Conservation (phyloP, 148 eudicot species). For the Fagopyrum homotropicum region DNA sequence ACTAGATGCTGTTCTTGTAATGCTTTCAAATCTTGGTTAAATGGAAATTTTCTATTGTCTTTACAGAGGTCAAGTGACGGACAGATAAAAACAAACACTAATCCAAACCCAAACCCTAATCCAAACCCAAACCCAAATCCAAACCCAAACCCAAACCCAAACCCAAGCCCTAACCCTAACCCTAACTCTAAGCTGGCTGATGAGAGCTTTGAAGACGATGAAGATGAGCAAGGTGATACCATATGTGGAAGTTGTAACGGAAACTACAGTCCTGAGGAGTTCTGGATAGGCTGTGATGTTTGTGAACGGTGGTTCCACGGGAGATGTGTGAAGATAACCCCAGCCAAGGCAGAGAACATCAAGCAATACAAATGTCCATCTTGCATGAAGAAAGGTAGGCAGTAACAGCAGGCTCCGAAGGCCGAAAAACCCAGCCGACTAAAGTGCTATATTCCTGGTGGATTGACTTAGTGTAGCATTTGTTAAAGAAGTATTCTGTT, state of each 20-base stretch:
- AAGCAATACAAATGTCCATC: slow-evolving; percentile 95
- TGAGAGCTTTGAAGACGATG: slow-evolving; percentile 63
- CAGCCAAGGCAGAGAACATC: slow-evolving; percentile 81
- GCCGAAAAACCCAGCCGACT: not conserved
- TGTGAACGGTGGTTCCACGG: slow-evolving; percentile 90
- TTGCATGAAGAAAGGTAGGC: slow-evolving; percentile 66
- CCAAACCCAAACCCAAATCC: too few relatives aligned
- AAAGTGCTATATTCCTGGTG: slow-evolving; percentile 4
- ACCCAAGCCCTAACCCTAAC: slow-evolving; percentile 21
- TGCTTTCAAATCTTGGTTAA: not conserved
- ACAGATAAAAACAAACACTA: slow-evolving; percentile 56
- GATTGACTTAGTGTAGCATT: slow-evolving; percentile 7
- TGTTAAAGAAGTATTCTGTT: not conserved
- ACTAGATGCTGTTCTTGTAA: not conserved
- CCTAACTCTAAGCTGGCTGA: slow-evolving; percentile 25
- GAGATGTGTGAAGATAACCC: slow-evolving; percentile 80
- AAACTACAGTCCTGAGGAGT: slow-evolving; percentile 78
- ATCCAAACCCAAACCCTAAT: not conserved
- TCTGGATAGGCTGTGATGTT: slow-evolving; percentile 84
- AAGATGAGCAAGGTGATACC: slow-evolving; percentile 81
- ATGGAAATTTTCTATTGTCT: not conserved
- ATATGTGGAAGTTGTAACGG: slow-evolving; percentile 80
- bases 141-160: too few relatives aligned
- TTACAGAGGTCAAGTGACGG: slow-evolving; percentile 78
- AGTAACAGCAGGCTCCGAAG: slow-evolving; percentile 23